A percentile compares a stretch with the other conserved stretches of the same genome.
Evolutionary conservation across 345 rosid genomes (phyloP).

Genomic region (Geranium rotundifolium): DNA sequence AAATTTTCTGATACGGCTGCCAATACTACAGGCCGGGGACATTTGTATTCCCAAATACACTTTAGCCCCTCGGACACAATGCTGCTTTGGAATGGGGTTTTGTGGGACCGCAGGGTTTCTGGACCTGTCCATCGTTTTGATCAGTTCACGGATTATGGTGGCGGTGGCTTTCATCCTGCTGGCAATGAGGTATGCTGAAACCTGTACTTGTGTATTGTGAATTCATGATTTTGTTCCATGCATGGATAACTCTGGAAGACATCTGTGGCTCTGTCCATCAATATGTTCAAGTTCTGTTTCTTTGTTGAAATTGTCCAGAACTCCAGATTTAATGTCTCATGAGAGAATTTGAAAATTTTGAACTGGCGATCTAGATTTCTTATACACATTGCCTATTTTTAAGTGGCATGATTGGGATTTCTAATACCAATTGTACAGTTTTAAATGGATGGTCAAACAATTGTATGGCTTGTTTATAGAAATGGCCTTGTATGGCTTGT

Average conservation of each 20-base stretch:
- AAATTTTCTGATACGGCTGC: constrained; percentile 49
- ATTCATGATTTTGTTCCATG: background rate
- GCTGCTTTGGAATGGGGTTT: constrained; percentile 87
- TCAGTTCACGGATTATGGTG: constrained; percentile 90
- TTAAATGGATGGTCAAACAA: too few species aligned
- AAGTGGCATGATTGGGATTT: too few species aligned
- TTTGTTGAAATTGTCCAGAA: too few species aligned
- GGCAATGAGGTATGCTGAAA: constrained; percentile 72
- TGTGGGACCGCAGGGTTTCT: constrained; percentile 71
- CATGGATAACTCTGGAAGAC: background rate
- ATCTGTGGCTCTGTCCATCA: too few species aligned
- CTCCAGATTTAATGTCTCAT: too few species aligned
- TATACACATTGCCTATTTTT: too few species aligned
- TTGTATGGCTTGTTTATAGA: too few species aligned
- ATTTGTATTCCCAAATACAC: constrained; percentile 66
- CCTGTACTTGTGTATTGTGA: background rate
- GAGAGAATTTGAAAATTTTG: too few species aligned
- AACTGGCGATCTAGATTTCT: too few species aligned
- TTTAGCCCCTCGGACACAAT: constrained; percentile 74
- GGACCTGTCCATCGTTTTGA: constrained; percentile 61
- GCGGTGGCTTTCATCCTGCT: constrained; percentile 98
- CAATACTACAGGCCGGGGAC: constrained; percentile 55
- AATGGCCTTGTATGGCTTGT: too few species aligned
- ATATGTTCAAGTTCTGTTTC: too few species aligned
- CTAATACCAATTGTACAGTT: too few species aligned